Conservation (phyloP, 2,329 filamentous ascomycete genomes). For the Penicillium sp. region DNA sequence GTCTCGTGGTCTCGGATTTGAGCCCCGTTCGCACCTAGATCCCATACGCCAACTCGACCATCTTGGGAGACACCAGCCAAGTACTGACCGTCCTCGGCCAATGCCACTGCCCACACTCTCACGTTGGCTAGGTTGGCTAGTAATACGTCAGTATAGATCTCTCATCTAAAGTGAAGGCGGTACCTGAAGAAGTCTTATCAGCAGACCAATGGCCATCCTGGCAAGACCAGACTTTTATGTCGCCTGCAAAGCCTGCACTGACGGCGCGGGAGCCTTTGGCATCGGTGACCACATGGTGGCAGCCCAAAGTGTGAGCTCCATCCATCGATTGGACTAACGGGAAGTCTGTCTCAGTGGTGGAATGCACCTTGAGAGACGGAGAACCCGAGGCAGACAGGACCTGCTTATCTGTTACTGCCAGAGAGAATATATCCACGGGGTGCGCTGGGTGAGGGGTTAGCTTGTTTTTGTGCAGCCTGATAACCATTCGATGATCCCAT, state of each 20-base stretch:
- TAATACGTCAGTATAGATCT: slow-evolving; percentile 3
- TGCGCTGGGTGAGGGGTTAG: slow-evolving; percentile 59
- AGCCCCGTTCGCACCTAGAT: slow-evolving; percentile 56
- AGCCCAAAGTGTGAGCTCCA: slow-evolving; percentile 81
- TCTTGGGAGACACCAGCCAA: slow-evolving; percentile 86
- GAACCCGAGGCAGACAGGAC: slow-evolving; percentile 84
- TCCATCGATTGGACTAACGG: slow-evolving; percentile 77
- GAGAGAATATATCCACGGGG: slow-evolving; percentile 77
- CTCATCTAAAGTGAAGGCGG: slow-evolving; percentile 10
- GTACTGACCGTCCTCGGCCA: slow-evolving; percentile 80
- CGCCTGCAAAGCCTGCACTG: slow-evolving; percentile 85
- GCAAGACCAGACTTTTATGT: slow-evolving; percentile 78
- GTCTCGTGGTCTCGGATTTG: slow-evolving; percentile 86
- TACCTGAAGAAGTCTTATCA: slow-evolving; percentile 49
- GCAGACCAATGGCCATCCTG: slow-evolving; percentile 57
- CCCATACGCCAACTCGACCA: slow-evolving; percentile 87
- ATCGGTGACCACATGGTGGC: slow-evolving; percentile 80
- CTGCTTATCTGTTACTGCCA: slow-evolving; percentile 71
- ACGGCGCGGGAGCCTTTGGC: slow-evolving; percentile 70
- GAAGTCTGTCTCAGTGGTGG: slow-evolving; percentile 69
- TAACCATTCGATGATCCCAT: neutral
- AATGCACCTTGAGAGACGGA: slow-evolving; percentile 77
- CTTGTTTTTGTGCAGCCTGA: neutral
- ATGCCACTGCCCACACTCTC: slow-evolving; percentile 82
- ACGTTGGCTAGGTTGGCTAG: slow-evolving; percentile 47